Conservation (phyloP, 2,329 filamentous ascomycete genomes). For the Penicillium vulpinum region DNA sequence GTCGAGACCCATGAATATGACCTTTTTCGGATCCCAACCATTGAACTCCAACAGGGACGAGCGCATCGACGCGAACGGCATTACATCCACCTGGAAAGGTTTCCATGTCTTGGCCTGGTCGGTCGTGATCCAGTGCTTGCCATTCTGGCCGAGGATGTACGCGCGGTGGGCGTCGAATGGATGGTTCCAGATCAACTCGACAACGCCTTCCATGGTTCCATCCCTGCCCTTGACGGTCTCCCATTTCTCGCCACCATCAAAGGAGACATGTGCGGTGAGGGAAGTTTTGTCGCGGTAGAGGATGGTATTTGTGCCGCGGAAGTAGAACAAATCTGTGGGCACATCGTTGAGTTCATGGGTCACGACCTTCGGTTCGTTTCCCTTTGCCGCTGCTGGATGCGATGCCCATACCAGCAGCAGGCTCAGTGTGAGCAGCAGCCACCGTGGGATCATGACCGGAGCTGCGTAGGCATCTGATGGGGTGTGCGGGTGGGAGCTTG, state of each 20-base stretch:
- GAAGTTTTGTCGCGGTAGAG: constrained; percentile 68
- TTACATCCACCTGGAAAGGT: constrained; percentile 64
- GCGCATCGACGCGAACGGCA: constrained; percentile 56
- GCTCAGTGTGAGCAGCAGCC: constrained; percentile 50
- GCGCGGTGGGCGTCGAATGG: constrained; percentile 76
- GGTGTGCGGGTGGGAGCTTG: constrained; percentile 6
- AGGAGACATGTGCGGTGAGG: constrained; percentile 71
- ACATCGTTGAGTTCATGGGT: constrained; percentile 65
- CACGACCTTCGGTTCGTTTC: constrained; percentile 64
- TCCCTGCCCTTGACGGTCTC: constrained; percentile 61
- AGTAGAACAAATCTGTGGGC: constrained; percentile 77
- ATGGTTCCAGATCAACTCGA: constrained; percentile 69
- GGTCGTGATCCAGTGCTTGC: constrained; percentile 76
- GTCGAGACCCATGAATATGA: constrained; percentile 77
- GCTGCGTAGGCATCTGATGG: constrained; percentile 33
- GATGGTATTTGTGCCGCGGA: constrained; percentile 81
- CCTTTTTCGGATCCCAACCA: constrained; percentile 76
- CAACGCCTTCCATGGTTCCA: constrained; percentile 50
- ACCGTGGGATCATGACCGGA: constrained; percentile 42
- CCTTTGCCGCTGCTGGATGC: constrained; percentile 53
- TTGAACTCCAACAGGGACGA: constrained; percentile 69
- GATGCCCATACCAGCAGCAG: constrained; percentile 55
- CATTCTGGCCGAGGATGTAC: constrained; percentile 70
- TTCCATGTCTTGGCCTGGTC: constrained; percentile 82
- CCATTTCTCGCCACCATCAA: constrained; percentile 80